Evolutionary conservation across 1,139 yeast species (phyloP).

Genomic region (Candida sp.): DNA sequence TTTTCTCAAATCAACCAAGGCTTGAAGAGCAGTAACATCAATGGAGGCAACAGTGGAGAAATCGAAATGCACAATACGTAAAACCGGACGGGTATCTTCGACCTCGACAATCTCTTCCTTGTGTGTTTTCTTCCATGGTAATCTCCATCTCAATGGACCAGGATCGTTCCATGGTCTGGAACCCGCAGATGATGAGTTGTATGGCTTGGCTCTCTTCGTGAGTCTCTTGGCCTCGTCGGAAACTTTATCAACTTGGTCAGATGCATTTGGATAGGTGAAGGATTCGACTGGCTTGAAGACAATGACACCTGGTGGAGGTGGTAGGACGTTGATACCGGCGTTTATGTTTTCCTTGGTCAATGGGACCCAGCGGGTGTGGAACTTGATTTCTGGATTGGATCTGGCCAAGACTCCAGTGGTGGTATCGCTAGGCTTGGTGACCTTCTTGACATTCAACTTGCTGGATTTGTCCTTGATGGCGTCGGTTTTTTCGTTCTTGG

Average conservation of each 20-base stretch:
- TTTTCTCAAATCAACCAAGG: slow-evolving; percentile 75
- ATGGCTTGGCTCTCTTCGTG: slow-evolving; percentile 66
- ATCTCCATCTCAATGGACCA: slow-evolving; percentile 59
- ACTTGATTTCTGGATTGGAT: slow-evolving; percentile 39
- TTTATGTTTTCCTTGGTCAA: slow-evolving; percentile 61
- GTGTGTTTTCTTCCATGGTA: slow-evolving; percentile 33
- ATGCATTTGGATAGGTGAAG: slow-evolving; percentile 81
- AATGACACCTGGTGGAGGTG: slow-evolving; percentile 92
- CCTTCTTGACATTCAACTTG: slow-evolving; percentile 15
- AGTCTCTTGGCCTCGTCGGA: slow-evolving; percentile 66
- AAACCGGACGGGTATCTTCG: slow-evolving; percentile 64
- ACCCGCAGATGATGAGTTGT: slow-evolving; percentile 51
- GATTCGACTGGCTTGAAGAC: slow-evolving; percentile 86
- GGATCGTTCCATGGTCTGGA: slow-evolving; percentile 95
- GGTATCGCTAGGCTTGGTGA: slow-evolving; percentile 20
- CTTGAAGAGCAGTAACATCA: slow-evolving; percentile 83
- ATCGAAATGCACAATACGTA: slow-evolving; percentile 79
- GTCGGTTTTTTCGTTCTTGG: slow-evolving; percentile 25
- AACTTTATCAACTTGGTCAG: slow-evolving; percentile 72
- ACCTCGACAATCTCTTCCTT: slow-evolving; percentile 13
- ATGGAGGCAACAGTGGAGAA: slow-evolving; percentile 75
- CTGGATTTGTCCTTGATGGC: slow-evolving; percentile 23
- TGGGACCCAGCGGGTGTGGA: slow-evolving; percentile 85
- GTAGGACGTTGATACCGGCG: slow-evolving; percentile 56
- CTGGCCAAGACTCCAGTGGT: slow-evolving; percentile 19